A percentile compares a stretch with the other conserved stretches of the same genome.
Conservation (phyloP, 2,329 filamentous ascomycete species). For the Colletotrichum abscissum region DNA sequence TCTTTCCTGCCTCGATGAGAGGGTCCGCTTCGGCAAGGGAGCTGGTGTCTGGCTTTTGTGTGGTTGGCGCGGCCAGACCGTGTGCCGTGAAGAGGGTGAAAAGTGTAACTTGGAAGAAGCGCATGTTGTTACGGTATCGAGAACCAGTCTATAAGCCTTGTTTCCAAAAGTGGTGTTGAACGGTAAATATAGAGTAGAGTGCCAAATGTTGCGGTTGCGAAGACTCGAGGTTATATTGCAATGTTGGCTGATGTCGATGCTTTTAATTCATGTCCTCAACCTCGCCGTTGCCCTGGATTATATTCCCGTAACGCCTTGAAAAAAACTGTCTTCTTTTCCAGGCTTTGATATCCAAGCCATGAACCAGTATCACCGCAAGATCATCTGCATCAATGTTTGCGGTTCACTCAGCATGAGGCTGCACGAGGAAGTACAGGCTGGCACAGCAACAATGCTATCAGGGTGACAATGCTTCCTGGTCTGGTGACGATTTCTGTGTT, state of each 20-base stretch:
- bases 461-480: not conserved
- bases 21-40: constrained; percentile 11
- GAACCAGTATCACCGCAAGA: not conserved
- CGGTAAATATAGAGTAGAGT: not conserved
- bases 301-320: not conserved
- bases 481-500: not conserved
- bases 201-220: not conserved
- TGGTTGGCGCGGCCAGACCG: not conserved
- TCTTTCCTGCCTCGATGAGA: constrained; percentile 26
- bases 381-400: not conserved
- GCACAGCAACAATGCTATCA: not conserved
- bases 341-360: too few species aligned
- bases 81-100: constrained; percentile 27
- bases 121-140: not conserved
- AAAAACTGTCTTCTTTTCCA: not conserved
- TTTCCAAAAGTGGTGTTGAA: not conserved
- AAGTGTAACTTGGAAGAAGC: constrained; percentile 1
- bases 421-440: not conserved
- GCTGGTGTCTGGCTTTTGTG: not conserved
- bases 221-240: not conserved
- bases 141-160: not conserved
- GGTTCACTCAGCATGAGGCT: not conserved
- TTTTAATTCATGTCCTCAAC: not conserved
- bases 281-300: not conserved
- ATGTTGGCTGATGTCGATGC: not conserved